Evolutionary conservation across 2,329 filamentous ascomycete genomes (phyloP), one percentile per base, ranked within the genome.

Genomic region (Didymellaceae sp.): DNA sequence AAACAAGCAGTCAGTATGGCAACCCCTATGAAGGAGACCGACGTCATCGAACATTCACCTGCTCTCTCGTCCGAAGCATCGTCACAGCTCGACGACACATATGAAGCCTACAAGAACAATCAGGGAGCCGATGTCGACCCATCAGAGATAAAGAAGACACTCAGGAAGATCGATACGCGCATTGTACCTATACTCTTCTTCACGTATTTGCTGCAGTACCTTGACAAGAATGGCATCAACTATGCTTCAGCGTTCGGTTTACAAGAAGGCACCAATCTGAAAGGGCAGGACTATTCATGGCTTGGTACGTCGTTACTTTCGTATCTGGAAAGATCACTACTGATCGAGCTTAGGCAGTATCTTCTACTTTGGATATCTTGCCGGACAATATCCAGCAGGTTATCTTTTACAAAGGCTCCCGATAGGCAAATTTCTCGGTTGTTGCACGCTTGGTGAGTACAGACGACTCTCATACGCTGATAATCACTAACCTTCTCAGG

Each of bases 161-260:
- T 71, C 7, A 54, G 63, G 26, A 71, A 70, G 38, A 67, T 71
- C 14, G 68, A 71, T 34, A 16, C 39, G 13, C 52, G 63, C 9
- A 65, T 71, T 11, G 63, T 70, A 3, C 67, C 68, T 1, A 65
- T 71, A 10, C 48, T 71, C 1, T 70, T 70, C 56, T 62, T 71
- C 49, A 68, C 55, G 9, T 71, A 76, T 53, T 58, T 76, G 4
- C 44, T 76, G 32, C 74, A 76, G 45, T 72, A 76, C 48, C 65
- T 77, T 4, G 74, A 77, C 50, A 77, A 77, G 66, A 79, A 79
- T 60, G 73, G 74, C 0, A 75, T 80, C 65, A 80, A 79, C 57
- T 82, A 81, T 62, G 78, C 79, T 6, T 77, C 75, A 47, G 76
- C 76, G 0, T 82, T 78, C 57, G 79, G 79, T 0, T 63, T 82